Percentiles rank a stretch among this genome's conserved stretches.
phyloP scores from a whole-genome alignment of 2,329 filamentous ascomycete genomes.

The Sclerotinia spermophila region DNA sequence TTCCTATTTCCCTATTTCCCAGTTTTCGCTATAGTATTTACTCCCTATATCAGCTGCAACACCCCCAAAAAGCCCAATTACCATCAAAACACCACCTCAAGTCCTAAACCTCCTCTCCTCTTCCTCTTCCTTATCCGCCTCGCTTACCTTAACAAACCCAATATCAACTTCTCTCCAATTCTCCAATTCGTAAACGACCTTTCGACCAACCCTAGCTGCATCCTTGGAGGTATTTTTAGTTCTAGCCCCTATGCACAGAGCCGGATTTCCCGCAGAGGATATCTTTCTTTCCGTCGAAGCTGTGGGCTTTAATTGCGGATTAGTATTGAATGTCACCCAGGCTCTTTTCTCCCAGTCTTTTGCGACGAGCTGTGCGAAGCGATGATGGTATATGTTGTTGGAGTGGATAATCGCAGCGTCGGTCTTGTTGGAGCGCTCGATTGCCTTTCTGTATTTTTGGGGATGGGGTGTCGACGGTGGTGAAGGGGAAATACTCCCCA shows the following conservation, averaged over 20 bases:
- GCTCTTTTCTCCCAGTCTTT: background rate
- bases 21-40: too few relatives aligned
- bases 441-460: background rate
- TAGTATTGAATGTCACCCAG: background rate
- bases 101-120: background rate
- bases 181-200: background rate
- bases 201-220: too few relatives aligned
- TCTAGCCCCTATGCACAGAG: too few relatives aligned
- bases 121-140: background rate
- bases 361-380: background rate
- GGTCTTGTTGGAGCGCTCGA: background rate
- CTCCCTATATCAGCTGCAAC: too few relatives aligned
- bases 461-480: background rate
- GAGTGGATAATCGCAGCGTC: background rate
- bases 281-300: background rate
- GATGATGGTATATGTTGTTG: too few relatives aligned
- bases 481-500: background rate
- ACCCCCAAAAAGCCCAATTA: too few relatives aligned
- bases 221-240: accelerated
- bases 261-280: too few relatives aligned
- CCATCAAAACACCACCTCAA: background rate
- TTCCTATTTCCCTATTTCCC: background rate
- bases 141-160: background rate
- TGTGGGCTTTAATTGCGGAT: background rate
- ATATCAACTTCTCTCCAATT: background rate